Conservation (phyloP, 208 protist species). For the Crithidia sp. region DNA sequence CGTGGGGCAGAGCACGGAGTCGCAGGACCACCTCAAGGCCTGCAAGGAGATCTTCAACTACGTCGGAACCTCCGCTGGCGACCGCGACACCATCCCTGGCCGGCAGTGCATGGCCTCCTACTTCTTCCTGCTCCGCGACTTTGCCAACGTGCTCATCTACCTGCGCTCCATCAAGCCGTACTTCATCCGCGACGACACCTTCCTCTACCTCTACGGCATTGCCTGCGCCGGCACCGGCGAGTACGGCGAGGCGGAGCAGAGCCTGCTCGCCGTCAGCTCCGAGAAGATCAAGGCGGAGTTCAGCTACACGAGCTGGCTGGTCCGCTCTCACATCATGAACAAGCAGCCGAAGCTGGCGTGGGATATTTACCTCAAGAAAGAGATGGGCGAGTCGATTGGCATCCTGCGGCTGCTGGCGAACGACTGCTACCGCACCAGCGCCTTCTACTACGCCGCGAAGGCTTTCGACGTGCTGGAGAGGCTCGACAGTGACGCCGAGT, state of each 20-base stretch:
- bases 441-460: constrained; percentile 97
- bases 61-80: constrained; percentile 91
- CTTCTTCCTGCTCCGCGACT: constrained; percentile 96
- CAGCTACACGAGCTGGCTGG: constrained; percentile 94
- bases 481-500: constrained; percentile 94
- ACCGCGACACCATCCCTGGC: constrained; percentile 97
- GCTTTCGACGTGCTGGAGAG: constrained; percentile 98
- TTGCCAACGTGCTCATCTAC: constrained; percentile 96
- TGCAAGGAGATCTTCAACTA: constrained; percentile 97
- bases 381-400: constrained; percentile 94
- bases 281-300: constrained; percentile 94
- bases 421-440: constrained; percentile 96
- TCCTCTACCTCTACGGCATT: constrained; percentile 94
- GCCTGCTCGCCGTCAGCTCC: constrained; percentile 81
- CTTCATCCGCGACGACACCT: constrained; percentile 95
- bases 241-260: constrained; percentile 91
- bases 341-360: constrained; percentile 94
- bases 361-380: constrained; percentile 98
- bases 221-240: constrained; percentile 86
- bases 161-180: constrained; percentile 96
- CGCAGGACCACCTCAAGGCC: constrained; percentile 92
- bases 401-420: constrained; percentile 98
- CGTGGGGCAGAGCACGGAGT: constrained; percentile 91
- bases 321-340: constrained; percentile 95
- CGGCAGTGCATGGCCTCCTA: constrained; percentile 97